phyloP scores from a whole-genome alignment of 768 basidiomycete genomes.

The Obba rivulosa region DNA sequence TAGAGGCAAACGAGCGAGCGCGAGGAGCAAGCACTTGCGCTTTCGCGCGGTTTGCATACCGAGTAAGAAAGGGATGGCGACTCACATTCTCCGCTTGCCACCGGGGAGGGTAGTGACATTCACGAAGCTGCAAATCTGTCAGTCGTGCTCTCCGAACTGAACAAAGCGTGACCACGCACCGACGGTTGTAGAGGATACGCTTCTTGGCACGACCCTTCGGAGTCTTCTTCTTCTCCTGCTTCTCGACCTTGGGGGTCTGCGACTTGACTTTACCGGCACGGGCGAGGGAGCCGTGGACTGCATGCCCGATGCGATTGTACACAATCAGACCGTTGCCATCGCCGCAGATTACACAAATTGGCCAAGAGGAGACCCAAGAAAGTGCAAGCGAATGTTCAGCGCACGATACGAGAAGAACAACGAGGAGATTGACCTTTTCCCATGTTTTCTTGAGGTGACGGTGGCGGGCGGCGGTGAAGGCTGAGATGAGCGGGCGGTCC shows the following conservation, averaged over 20 bases:
- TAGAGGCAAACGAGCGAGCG: slow-evolving; percentile 9
- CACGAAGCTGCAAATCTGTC: slow-evolving; percentile 58
- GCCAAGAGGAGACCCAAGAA: slow-evolving; percentile 1
- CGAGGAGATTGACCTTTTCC: slow-evolving; percentile 50
- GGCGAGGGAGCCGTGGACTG: slow-evolving; percentile 98
- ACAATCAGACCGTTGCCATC: background rate
- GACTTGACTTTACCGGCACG: slow-evolving; percentile 99
- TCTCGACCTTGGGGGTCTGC: slow-evolving; percentile 96
- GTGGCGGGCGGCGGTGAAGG: slow-evolving; percentile 26
- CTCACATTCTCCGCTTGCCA: slow-evolving; percentile 96
- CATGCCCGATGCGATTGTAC: background rate
- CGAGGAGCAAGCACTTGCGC: background rate
- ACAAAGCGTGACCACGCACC: slow-evolving; percentile 45
- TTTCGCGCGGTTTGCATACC: background rate
- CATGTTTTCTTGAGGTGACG: slow-evolving; percentile 63
- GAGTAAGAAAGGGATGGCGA: slow-evolving; percentile 22
- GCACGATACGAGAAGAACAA: background rate
- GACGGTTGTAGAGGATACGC: slow-evolving; percentile 88
- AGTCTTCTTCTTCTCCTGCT: slow-evolving; percentile 98
- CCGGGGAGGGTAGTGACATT: slow-evolving; percentile 88
- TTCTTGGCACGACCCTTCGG: slow-evolving; percentile 99
- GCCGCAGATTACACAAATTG: too few relatives aligned
- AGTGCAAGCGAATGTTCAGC: slow-evolving; percentile 4
- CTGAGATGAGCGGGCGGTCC: slow-evolving; percentile 22
- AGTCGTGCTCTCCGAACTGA: slow-evolving; percentile 2